Evolutionary conservation across 1,284 basidiomycete genomes (phyloP).

Genomic region (Irpex sp.): DNA sequence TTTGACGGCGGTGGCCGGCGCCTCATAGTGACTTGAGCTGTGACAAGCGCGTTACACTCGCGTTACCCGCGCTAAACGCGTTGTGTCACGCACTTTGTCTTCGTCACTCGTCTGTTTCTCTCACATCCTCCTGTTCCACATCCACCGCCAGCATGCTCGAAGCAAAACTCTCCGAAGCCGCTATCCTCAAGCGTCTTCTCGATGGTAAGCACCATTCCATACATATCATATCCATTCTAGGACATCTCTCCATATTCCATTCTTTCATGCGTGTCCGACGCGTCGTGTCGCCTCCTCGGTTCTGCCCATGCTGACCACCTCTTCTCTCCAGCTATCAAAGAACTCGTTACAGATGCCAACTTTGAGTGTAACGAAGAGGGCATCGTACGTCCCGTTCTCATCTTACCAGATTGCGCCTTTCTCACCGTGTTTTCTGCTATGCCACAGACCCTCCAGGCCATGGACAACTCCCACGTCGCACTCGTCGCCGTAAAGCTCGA

Average conservation of each 20-base stretch:
- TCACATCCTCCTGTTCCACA: not conserved
- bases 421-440: too few species aligned
- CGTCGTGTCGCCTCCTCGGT: not conserved
- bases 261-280: not conserved
- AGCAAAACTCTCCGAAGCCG: conserved; percentile 82
- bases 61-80: not conserved
- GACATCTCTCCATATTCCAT: not conserved
- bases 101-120: not conserved
- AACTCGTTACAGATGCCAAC: conserved; percentile 96
- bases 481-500: conserved; percentile 84
- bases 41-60: not conserved
- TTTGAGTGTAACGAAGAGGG: conserved; percentile 98
- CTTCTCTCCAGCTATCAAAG: conserved; percentile 77
- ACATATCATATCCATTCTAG: not conserved
- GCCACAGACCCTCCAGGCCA: conserved; percentile 78
- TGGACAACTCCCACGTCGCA: conserved; percentile 99
- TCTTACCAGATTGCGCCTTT: not conserved
- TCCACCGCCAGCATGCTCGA: conserved; percentile 69
- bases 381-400: conserved; percentile 44
- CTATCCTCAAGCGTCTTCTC: conserved; percentile 79
- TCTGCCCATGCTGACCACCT: not conserved
- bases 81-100: not conserved
- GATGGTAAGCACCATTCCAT: conserved; percentile 54
- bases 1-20: too few species aligned
- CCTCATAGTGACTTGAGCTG: too few species aligned